Conservation (phyloP, 257 asterid species). For the Eucommia ulmoides region DNA sequence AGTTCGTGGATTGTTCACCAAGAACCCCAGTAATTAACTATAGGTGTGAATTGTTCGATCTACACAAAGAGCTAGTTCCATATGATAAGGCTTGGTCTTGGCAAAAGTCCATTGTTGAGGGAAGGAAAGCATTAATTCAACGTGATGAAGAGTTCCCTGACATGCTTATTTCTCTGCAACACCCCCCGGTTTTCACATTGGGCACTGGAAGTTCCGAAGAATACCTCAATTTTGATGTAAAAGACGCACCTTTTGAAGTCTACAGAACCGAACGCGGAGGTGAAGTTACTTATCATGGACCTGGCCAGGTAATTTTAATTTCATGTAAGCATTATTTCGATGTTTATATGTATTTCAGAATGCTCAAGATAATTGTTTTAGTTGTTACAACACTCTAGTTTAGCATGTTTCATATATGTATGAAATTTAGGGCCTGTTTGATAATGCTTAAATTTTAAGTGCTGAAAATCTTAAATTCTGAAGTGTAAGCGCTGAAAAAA, state of each 20-base stretch:
- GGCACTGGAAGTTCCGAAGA: constrained; percentile 70
- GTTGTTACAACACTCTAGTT: too few species aligned
- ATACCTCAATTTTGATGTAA: constrained; percentile 47
- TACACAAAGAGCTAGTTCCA: constrained; percentile 58
- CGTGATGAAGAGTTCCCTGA: constrained; percentile 47
- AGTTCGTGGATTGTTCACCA: not conserved
- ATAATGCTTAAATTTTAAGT: too few species aligned
- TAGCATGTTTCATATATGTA: too few species aligned
- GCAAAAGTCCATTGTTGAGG: constrained; percentile 62
- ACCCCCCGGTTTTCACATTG: constrained; percentile 79
- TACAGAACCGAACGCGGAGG: constrained; percentile 87
- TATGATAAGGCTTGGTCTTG: constrained; percentile 79
- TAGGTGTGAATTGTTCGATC: constrained; percentile 52
- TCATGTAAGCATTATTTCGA: too few species aligned
- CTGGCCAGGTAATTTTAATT: constrained; percentile 99
- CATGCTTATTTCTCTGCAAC: constrained; percentile 63
- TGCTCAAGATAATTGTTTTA: too few species aligned
- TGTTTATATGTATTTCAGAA: too few species aligned
- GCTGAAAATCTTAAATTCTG: too few species aligned
- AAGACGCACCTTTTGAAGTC: constrained; percentile 48
- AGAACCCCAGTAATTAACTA: too few species aligned
- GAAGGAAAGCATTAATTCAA: constrained; percentile 28
- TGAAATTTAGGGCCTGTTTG: too few species aligned
- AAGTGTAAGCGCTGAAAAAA: too few species aligned
- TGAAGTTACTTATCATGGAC: constrained; percentile 96